phyloP scores from a whole-genome alignment of 768 basidiomycete species.

The Lentinula sp. region DNA sequence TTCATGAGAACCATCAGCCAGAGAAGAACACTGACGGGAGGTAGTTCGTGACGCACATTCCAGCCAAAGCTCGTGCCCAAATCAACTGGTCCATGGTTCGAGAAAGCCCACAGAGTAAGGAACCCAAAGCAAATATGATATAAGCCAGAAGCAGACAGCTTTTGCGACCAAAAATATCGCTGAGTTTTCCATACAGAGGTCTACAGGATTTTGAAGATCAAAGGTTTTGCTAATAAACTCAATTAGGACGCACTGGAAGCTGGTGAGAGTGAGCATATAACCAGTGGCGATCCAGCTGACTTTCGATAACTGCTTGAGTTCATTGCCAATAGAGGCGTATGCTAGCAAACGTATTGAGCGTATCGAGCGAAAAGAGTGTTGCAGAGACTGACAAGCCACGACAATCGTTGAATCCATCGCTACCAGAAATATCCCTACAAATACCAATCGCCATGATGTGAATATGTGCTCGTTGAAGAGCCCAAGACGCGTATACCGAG shows the following conservation, averaged over 20 bases:
- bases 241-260: slow-evolving; percentile 43
- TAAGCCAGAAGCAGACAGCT: slow-evolving; percentile 16
- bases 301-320: slow-evolving; percentile 55
- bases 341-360: not conserved
- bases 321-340: slow-evolving; percentile 51
- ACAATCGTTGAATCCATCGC: slow-evolving; percentile 49
- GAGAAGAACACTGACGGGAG: not conserved
- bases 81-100: slow-evolving; percentile 26
- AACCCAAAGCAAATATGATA: slow-evolving; percentile 25
- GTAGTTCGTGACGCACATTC: slow-evolving; percentile 12
- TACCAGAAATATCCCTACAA: slow-evolving; percentile 28
- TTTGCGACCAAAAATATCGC: slow-evolving; percentile 45
- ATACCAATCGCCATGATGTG: not conserved
- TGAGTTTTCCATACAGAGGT: slow-evolving; percentile 58
- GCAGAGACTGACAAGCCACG: slow-evolving; percentile 30
- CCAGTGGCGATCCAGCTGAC: slow-evolving; percentile 65
- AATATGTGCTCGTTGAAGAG: not conserved
- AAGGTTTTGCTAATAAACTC: not conserved
- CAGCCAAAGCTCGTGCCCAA: slow-evolving; percentile 25
- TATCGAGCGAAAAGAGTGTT: not conserved
- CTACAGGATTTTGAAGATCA: slow-evolving; percentile 19
- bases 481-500: slow-evolving; percentile 20
- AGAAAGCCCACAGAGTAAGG: slow-evolving; percentile 26
- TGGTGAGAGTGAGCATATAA: slow-evolving; percentile 55
- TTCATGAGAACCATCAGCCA: not conserved